These are phyloP conservation scores for Elsinoe australis DNA, from an alignment of 2,329 filamentous ascomycete species.

Conservation along the genomic window DNA sequence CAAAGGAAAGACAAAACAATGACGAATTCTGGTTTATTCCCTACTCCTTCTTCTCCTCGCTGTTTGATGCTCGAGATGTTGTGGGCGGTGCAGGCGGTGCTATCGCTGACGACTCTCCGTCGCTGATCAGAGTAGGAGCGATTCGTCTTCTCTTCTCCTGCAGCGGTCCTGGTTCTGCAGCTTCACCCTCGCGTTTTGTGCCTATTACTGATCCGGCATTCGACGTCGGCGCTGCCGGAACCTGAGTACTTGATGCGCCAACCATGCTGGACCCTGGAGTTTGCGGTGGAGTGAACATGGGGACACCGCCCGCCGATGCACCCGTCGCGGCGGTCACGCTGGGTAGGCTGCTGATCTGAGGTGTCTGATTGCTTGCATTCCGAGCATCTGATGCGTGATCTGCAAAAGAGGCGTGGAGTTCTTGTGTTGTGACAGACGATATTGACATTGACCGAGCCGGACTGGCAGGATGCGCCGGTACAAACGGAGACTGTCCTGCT, in stretches of 20 bases:
- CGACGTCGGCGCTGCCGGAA: constrained; percentile 24
- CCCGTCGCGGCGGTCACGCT: constrained; percentile 68
- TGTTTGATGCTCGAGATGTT: background rate
- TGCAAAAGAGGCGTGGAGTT: constrained; percentile 15
- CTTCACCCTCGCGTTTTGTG: constrained; percentile 32
- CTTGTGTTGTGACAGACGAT: constrained; percentile 17
- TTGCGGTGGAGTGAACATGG: constrained; percentile 82
- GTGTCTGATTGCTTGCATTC: constrained; percentile 67
- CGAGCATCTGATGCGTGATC: constrained; percentile 27
- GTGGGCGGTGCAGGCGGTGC: constrained; percentile 5
- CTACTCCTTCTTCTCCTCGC: constrained; percentile 6
- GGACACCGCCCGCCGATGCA: constrained; percentile 47
- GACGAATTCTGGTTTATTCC: too few species aligned
- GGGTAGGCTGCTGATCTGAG: constrained; percentile 70
- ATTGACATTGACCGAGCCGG: constrained; percentile 20
- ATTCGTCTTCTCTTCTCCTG: constrained; percentile 40
- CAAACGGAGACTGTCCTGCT: constrained; percentile 19
- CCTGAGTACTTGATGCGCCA: constrained; percentile 33
- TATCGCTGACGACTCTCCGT: background rate
- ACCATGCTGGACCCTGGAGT: constrained; percentile 56
- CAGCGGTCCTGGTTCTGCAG: constrained; percentile 30
- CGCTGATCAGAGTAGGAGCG: constrained; percentile 36
- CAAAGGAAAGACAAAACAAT: background rate
- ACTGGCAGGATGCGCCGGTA: constrained; percentile 18
- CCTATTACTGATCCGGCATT: constrained; percentile 19